These are phyloP conservation scores for Ascoidea rubescens DNA, from an alignment of 805 yeast species.

Conservation along the genomic window DNA sequence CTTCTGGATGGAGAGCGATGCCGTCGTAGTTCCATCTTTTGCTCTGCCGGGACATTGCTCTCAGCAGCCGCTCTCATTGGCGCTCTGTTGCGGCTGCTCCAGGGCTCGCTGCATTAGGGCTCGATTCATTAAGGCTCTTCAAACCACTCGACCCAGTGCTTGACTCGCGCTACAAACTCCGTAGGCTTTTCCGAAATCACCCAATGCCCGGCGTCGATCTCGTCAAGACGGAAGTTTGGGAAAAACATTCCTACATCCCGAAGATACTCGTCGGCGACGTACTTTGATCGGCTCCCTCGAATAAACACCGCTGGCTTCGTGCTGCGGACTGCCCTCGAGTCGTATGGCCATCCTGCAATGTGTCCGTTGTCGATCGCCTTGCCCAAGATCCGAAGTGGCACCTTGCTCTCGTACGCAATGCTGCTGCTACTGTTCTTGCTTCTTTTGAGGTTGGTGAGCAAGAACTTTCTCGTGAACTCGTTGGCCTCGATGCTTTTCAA, in stretches of 20 bases:
- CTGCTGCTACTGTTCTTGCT: conserved; percentile 24
- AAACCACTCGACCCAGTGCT: conserved; percentile 39
- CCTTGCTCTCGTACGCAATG: conserved; percentile 25
- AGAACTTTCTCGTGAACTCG: conserved; percentile 55
- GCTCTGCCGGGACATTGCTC: no score
- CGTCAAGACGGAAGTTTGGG: conserved; percentile 63
- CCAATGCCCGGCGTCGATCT: conserved; percentile 87
- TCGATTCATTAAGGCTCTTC: conserved; percentile 5
- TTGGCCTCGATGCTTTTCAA: conserved; percentile 50
- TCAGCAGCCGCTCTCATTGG: no score
- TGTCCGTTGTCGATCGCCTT: conserved; percentile 49
- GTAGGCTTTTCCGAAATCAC: conserved; percentile 74
- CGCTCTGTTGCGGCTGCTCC: no score
- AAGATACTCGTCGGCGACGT: conserved; percentile 72
- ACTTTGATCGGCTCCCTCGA: conserved; percentile 62
- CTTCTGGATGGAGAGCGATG: no score
- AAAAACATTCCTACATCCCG: conserved; percentile 63
- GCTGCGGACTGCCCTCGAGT: conserved; percentile 38
- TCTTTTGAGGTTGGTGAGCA: conserved; percentile 52
- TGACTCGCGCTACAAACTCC: conserved; percentile 51
- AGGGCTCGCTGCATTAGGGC: no score
- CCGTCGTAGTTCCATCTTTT: no score
- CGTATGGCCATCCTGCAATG: conserved; percentile 69
- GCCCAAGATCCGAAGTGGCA: conserved; percentile 63
- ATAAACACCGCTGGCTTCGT: conserved; percentile 65